Evolutionary conservation across 148 eudicot genomes (phyloP).

Genomic region (Drosera capensis): DNA sequence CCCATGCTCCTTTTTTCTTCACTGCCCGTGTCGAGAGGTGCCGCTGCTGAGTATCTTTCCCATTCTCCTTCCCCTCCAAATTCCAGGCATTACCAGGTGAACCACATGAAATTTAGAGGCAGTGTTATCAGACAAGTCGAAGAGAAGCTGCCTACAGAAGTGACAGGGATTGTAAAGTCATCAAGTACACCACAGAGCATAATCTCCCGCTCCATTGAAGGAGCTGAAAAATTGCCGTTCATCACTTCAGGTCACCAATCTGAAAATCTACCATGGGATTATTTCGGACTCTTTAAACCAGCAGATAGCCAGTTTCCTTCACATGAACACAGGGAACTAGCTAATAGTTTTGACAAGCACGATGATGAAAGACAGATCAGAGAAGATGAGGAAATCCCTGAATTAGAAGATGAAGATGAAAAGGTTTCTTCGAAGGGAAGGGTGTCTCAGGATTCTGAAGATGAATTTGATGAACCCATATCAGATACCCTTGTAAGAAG

Average conservation of each 20-base stretch:
- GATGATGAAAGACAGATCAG: slow-evolving; percentile 16
- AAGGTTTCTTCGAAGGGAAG: slow-evolving; percentile 16
- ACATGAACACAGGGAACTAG: slow-evolving; percentile 26
- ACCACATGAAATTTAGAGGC: slow-evolving; percentile 65
- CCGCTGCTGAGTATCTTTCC: slow-evolving; percentile 24
- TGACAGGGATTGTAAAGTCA: slow-evolving; percentile 38
- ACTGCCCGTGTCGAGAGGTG: slow-evolving; percentile 35
- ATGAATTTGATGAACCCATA: slow-evolving; percentile 84
- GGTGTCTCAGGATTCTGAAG: slow-evolving; percentile 45
- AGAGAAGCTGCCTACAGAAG: slow-evolving; percentile 48
- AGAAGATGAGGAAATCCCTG: slow-evolving; percentile 31
- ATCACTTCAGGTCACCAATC: slow-evolving; percentile 17
- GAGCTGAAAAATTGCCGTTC: slow-evolving; percentile 27
- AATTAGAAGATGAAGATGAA: slow-evolving; percentile 33
- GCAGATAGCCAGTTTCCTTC: slow-evolving; percentile 51
- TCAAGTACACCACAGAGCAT: slow-evolving; percentile 30
- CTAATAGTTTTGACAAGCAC: slow-evolving; percentile 19
- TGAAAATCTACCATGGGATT: slow-evolving; percentile 76
- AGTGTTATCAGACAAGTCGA: slow-evolving; percentile 51
- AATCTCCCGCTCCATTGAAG: slow-evolving; percentile 30
- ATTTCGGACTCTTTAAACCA: slow-evolving; percentile 71
- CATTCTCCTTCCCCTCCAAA: slow-evolving; percentile 50
- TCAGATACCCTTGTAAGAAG: slow-evolving; percentile 62
- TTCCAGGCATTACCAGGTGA: slow-evolving; percentile 32
- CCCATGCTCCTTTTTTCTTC: slow-evolving; percentile 54